A percentile compares a stretch with the other conserved stretches of the same genome.
phyloP scores from a whole-genome alignment of 208 protist genomes.

The Vickermania ingenoplastis region DNA sequence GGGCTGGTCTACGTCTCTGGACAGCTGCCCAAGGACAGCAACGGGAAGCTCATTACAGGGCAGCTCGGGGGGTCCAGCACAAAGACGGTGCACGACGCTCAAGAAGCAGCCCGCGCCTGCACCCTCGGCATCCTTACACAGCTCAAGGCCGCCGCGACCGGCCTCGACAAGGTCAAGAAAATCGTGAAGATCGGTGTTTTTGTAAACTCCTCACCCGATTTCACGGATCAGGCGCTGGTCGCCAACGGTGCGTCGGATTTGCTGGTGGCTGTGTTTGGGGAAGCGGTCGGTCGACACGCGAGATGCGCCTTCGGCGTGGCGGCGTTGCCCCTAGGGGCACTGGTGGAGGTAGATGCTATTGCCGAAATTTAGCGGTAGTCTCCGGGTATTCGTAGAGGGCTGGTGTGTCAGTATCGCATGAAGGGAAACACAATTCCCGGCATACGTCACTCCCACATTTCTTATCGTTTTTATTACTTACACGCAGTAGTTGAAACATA shows the following conservation, averaged over 20 bases:
- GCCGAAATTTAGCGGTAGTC: slow-evolving; percentile 28
- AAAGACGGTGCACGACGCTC: slow-evolving; percentile 44
- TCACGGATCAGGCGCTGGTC: slow-evolving; percentile 52
- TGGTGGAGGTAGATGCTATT: slow-evolving; percentile 61
- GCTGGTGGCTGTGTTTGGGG: slow-evolving; percentile 55
- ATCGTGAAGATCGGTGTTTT: slow-evolving; percentile 73
- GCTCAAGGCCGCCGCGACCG: slow-evolving; percentile 41
- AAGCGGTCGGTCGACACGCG: slow-evolving; percentile 54
- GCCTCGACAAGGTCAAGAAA: slow-evolving; percentile 54
- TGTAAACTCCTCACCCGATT: slow-evolving; percentile 48
- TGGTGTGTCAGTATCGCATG: no score
- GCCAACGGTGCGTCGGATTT: slow-evolving; percentile 75
- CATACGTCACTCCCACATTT: no score
- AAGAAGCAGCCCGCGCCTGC: slow-evolving; percentile 38
- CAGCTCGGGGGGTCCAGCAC: slow-evolving; percentile 24
- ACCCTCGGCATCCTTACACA: slow-evolving; percentile 38
- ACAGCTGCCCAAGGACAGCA: slow-evolving; percentile 53
- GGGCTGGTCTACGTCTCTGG: slow-evolving; percentile 53
- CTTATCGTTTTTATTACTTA: no score
- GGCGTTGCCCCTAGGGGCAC: slow-evolving; percentile 51
- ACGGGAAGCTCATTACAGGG: slow-evolving; percentile 36
- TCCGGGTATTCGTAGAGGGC: no score
- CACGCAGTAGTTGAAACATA: no score
- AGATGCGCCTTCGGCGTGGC: slow-evolving; percentile 64
- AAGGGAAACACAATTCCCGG: no score